Evolutionary conservation across 768 basidiomycete genomes (phyloP).

Genomic region (Austroboletus eburneus): DNA sequence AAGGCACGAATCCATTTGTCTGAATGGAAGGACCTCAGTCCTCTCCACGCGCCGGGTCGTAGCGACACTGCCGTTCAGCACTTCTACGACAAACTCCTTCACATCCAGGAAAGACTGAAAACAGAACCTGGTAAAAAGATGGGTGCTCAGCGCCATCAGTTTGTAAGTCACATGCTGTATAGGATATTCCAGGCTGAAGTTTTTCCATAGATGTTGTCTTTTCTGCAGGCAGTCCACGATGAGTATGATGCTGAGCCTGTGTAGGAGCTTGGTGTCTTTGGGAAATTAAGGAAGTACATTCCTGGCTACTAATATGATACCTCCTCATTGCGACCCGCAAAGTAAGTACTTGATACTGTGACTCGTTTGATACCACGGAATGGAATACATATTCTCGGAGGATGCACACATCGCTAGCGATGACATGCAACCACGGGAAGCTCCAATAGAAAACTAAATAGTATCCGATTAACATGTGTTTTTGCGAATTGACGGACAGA

Average conservation of each 20-base stretch:
- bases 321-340: neutral
- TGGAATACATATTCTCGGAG: no score
- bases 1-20: neutral
- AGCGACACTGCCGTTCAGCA: slow-evolving; percentile 68
- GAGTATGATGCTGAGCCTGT: slow-evolving; percentile 37
- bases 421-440: neutral
- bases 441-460: neutral
- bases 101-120: slow-evolving; percentile 71
- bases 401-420: neutral
- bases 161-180: slow-evolving; percentile 45
- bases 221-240: slow-evolving; percentile 54
- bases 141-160: slow-evolving; percentile 67
- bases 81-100: slow-evolving; percentile 82
- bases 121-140: slow-evolving; percentile 65
- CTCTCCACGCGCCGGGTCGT: slow-evolving; percentile 46
- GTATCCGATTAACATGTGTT: neutral
- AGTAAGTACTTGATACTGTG: no score
- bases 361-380: no score
- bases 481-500: neutral
- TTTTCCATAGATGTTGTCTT: slow-evolving; percentile 53
- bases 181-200: slow-evolving; percentile 1
- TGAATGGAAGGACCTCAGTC: slow-evolving; percentile 24
- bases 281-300: neutral
- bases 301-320: neutral
- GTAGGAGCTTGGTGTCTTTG: neutral